These are phyloP conservation scores for Phytophthora idaei DNA, from an alignment of 352 stramenopile species.

Conservation along the genomic window DNA sequence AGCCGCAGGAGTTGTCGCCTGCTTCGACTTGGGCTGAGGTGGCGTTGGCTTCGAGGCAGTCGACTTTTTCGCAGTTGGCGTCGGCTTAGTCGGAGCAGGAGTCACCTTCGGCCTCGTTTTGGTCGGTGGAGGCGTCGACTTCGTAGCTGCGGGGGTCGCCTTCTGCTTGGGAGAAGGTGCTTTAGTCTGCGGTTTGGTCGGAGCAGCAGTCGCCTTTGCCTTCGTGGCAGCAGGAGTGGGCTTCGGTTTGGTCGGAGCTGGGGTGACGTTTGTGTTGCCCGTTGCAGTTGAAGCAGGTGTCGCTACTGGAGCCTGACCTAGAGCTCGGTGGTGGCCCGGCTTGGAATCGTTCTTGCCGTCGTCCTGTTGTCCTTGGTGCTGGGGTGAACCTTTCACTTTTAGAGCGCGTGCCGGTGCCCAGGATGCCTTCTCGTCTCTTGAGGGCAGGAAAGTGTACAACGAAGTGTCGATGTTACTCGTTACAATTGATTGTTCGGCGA, in stretches of 20 bases:
- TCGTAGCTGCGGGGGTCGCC: conserved; percentile 1
- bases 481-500: conserved; percentile 1
- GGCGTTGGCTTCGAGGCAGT: neutral
- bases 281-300: conserved; percentile 18
- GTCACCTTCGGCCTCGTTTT: conserved; percentile 1
- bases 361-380: conserved; percentile 11
- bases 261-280: neutral
- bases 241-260: conserved; percentile 14
- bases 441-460: conserved; percentile 8
- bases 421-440: conserved; percentile 2
- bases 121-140: conserved; percentile 1
- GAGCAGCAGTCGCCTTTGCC: neutral
- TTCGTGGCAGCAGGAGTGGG: conserved; percentile 13
- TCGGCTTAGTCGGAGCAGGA: conserved; percentile 3
- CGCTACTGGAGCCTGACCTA: conserved; percentile 14
- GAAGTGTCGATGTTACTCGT: neutral
- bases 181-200: neutral
- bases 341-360: neutral
- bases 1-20: neutral
- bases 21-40: neutral
- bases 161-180: conserved; percentile 3
- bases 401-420: conserved; percentile 16
- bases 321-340: conserved; percentile 1
- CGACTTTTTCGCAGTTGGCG: too few relatives aligned
- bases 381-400: conserved; percentile 1